Conservation (phyloP, 2,329 filamentous ascomycete species). For the Fusarium burgessii region DNA sequence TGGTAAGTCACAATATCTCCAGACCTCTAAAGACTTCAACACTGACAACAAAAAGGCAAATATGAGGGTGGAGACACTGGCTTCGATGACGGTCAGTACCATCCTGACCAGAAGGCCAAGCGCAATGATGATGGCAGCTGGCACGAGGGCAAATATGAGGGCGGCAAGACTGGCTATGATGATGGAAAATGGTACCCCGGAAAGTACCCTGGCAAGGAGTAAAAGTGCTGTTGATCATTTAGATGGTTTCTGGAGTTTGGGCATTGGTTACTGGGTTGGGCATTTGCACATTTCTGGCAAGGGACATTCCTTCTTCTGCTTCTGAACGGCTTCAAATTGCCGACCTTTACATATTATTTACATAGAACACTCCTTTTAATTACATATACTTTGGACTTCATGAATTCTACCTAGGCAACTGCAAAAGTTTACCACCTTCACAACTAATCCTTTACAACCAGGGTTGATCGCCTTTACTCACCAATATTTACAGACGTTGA, state of each 20-base stretch:
- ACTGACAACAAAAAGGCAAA: constrained; percentile 3
- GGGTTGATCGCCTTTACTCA: too few species aligned
- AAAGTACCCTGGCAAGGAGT: constrained; percentile 34
- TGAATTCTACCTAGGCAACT: too few species aligned
- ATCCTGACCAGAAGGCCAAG: neutral
- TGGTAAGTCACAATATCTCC: neutral
- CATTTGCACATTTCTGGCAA: neutral
- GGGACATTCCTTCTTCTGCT: constrained; percentile 11
- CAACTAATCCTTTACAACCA: too few species aligned
- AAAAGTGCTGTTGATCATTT: neutral
- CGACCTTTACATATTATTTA: neutral
- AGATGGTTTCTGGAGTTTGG: constrained; percentile 9
- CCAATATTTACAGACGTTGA: too few species aligned
- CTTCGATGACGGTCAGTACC: constrained; percentile 1
- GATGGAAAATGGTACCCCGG: constrained; percentile 31
- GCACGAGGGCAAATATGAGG: constrained; percentile 22
- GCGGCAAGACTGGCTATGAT: constrained; percentile 1
- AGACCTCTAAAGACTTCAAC: neutral
- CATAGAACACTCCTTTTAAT: constrained; percentile 18
- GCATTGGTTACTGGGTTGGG: neutral
- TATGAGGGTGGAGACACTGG: constrained; percentile 17
- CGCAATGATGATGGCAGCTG: constrained; percentile 10
- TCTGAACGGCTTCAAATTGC: neutral
- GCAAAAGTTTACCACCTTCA: too few species aligned
- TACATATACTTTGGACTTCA: neutral